Conservation (phyloP, 495 filamentous ascomycete genomes). For the Trichoderma reesei region DNA sequence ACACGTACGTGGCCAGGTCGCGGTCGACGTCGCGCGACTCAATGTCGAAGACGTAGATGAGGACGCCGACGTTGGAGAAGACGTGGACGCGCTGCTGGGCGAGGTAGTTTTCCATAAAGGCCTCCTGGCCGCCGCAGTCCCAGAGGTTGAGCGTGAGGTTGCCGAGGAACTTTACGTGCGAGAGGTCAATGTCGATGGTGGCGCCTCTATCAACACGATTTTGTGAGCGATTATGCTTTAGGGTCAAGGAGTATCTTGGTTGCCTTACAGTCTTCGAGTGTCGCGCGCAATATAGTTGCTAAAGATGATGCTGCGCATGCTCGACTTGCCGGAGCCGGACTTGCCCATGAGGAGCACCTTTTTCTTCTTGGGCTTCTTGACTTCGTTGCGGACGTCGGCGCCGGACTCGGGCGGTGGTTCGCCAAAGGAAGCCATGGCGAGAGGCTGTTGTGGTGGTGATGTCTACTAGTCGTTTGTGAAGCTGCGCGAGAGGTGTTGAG, state of each 20-base stretch:
- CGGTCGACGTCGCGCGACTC: slow-evolving; percentile 87
- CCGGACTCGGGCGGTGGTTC: not conserved
- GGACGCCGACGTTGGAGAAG: slow-evolving; percentile 89
- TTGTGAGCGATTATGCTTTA: too few species aligned
- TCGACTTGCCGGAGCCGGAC: slow-evolving; percentile 97
- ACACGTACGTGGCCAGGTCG: slow-evolving; percentile 79
- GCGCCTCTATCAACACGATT: slow-evolving; percentile 47
- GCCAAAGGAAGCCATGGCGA: slow-evolving; percentile 5
- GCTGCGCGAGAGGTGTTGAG: not conserved
- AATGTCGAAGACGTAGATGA: slow-evolving; percentile 99
- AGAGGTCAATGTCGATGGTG: slow-evolving; percentile 98
- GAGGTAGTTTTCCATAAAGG: slow-evolving; percentile 97
- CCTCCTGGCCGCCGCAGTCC: slow-evolving; percentile 98
- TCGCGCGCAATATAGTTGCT: slow-evolving; percentile 97
- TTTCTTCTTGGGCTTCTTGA: slow-evolving; percentile 52
- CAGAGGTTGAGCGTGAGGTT: slow-evolving; percentile 95
- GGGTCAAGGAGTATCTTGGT: too few species aligned
- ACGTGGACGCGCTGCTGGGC: slow-evolving; percentile 88
- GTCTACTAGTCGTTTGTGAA: too few species aligned
- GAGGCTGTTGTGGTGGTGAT: not conserved
- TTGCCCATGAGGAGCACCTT: slow-evolving; percentile 70
- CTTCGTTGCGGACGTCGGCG: slow-evolving; percentile 27
- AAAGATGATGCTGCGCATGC: slow-evolving; percentile 97
- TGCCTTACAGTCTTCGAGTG: slow-evolving; percentile 63
- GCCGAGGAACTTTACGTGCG: slow-evolving; percentile 94